Base-by-base conservation (phyloP, 768 basidiomycete genomes). In the Neoboletus brunneissimus region DNA sequence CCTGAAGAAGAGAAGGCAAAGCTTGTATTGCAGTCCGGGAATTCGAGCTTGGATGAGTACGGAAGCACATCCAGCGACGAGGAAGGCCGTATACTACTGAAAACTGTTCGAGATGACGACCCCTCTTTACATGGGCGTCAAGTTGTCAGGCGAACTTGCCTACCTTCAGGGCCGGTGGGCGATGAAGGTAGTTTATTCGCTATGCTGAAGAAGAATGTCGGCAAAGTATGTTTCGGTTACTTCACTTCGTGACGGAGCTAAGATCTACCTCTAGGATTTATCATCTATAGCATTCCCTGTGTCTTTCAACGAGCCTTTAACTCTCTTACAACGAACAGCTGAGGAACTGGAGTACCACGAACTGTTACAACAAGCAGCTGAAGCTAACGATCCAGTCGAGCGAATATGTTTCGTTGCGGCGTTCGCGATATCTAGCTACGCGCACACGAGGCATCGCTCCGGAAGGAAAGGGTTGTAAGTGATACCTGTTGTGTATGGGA, bases 381-480 rank as follows among this genome's bases (percentile, higher is more conserved):
- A 73, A 15, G 67, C 81, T 20, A 69, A 69, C 13, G 85, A 91
- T 62, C 77, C 87, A 4, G 73, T 87, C 23, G 81, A 87, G 51
- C 83, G 87, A 25, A 79, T 94, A 46, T 86, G 85, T 59, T 86
- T 84, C 60, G 80, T 94, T 23, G 89, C 90, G 25, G 90, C 91
- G 5, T 94, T 94, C 61, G 91, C 89, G 0, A 83, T 94, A 22
- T 94, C 92, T 5, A 77, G 85, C 49, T 94, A 94, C 66, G 86
- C 89, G 6, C 89, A 89, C 65, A 91, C 91, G 4, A 82, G 82
- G 47, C 80, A 88, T 73, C 81, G 93, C 31, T 84, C 88, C 11
- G 88, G 91, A 42, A 80, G 92, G 56, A 95, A 95, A 72, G 90
- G 89, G 59, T 95, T 94, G 90, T 91, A 66, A 74, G 88, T 80